Evolutionary conservation across 2,329 filamentous ascomycete genomes (phyloP), one percentile per base, ranked within the genome.

Genomic region (Cladorrhinum sp.): DNA sequence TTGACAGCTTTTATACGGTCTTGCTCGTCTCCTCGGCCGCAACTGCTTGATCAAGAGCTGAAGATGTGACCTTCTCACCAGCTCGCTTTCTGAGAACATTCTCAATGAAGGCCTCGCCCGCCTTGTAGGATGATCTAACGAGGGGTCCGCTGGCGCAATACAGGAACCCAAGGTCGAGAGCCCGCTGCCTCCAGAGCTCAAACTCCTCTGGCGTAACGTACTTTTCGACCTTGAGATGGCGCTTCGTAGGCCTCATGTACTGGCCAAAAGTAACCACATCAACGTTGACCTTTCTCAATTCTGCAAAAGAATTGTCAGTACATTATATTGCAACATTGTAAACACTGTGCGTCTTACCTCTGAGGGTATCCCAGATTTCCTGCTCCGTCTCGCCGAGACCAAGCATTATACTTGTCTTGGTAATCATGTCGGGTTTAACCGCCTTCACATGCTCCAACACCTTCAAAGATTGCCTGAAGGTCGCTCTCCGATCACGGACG

Each of bases 251-350:
- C 10, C 93, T 91, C 95, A 99, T 99, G 80, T 99, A 99, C 79
- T 99, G 95, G n/a, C 95, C 95, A 68, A 99, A 99, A 0, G 95
- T 99, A 60, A 99, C 92, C 12, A 99, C 92, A 68, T 99, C 95
- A 50, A 97, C 93, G 62, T 90, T 80, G 60, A 86, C 84, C 66
- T 87, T 87, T 60, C 95, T 85, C 12, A 99, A 83, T 73, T 96
- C 91, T 85, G 66, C 16, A 7, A 2, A 9, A n/a, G n/a, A 16
- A 38, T n/a, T 20, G 16, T 59, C 5, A 50, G 53, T 4, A 22
- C 36, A 4, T 20, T 23, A 12, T 8, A 9, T 7, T 10, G 5
- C 10, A 36, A 27, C 6, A 13, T n/a, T n/a, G 22, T 3, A 6
- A 12, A 58, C 45, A 24, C 9, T 27, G 53, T 32, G 68, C 77